Evolutionary conservation across 2,329 filamentous ascomycete species (phyloP).

Genomic region (Xylariales sp.): DNA sequence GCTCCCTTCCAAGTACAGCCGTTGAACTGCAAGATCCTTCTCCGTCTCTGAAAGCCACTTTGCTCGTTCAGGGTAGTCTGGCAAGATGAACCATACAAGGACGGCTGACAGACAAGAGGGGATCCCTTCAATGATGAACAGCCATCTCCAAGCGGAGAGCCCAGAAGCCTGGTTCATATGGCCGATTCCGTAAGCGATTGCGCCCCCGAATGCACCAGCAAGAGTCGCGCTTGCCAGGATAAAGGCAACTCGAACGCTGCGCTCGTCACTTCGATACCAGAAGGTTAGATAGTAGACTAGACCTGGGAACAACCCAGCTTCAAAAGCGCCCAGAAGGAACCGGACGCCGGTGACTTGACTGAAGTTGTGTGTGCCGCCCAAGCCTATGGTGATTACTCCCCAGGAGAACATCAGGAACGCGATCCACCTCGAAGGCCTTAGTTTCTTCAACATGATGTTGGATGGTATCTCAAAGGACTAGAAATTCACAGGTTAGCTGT

Average conservation of each 20-base stretch:
- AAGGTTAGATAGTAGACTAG: conserved; percentile 65
- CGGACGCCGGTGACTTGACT: conserved; percentile 61
- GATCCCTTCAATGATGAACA: conserved; percentile 43
- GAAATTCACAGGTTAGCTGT: not conserved
- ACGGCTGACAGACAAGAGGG: conserved; percentile 50
- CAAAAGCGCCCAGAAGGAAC: conserved; percentile 63
- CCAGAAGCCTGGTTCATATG: conserved; percentile 63
- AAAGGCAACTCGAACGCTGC: conserved; percentile 67
- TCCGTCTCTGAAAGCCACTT: conserved; percentile 58
- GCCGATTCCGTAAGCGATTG: conserved; percentile 69
- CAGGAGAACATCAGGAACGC: conserved; percentile 63
- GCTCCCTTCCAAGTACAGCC: conserved; percentile 42
- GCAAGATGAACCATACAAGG: conserved; percentile 55
- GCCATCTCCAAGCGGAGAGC: conserved; percentile 67
- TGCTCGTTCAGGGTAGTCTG: conserved; percentile 63
- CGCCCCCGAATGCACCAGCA: conserved; percentile 70
- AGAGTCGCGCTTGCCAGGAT: conserved; percentile 64
- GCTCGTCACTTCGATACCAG: conserved; percentile 68
- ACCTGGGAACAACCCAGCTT: conserved; percentile 67
- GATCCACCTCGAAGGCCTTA: conserved; percentile 59
- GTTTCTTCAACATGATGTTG: conserved; percentile 61
- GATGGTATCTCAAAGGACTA: conserved; percentile 58
- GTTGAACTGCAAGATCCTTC: conserved; percentile 45
- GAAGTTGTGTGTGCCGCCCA: conserved; percentile 60
- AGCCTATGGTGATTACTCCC: conserved; percentile 63